Evolutionary conservation across 345 rosid genomes (phyloP), one percentile per base, ranked within the genome.

Genomic region (Salix purpurea): DNA sequence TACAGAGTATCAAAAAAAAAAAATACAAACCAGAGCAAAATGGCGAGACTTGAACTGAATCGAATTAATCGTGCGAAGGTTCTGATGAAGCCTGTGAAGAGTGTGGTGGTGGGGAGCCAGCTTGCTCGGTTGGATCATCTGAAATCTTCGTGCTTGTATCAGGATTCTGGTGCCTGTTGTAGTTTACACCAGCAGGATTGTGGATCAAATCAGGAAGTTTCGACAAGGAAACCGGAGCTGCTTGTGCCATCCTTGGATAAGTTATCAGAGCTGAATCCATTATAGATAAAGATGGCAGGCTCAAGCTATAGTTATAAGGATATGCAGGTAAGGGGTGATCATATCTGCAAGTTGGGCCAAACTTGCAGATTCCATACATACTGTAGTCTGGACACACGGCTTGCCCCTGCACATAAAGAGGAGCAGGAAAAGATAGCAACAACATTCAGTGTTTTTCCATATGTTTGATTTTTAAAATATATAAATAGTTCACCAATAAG

Each of bases 311-410:
- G 81, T 79, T 71, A 66, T 69, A 83, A 32, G 92, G 76, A 76
- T 87, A 89, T 71, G 83, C 80, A 76, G 84, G 62, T 81, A 81
- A 82, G 32, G 92, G 87, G 78, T 92, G 97, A 82, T 92, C 97
- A 58, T 82, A 91, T 87, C 82, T 87, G 86, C 97, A 92, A 70
- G 76, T 87, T 74, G 90, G 89, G 26, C 97, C 97, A 46, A 69
- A 89, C 83, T 90, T 89, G 86, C 97, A 92, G 64, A 89, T 69
- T 40, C 97, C 97, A 26, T 87, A 82, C 77, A 81, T 85, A 69
- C 66, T 86, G 84, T 89, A 90, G 86, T 84, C 85, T 21, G 89
- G 81, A 85, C 97, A 92, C 46, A 85, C 70, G 69, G 92, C 85
- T 76, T 88, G 95, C 44, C 97, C 97, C 97, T 92, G 76, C 83